phyloP scores from a whole-genome alignment of 495 filamentous ascomycete species.

The Oidiodendron maius region DNA sequence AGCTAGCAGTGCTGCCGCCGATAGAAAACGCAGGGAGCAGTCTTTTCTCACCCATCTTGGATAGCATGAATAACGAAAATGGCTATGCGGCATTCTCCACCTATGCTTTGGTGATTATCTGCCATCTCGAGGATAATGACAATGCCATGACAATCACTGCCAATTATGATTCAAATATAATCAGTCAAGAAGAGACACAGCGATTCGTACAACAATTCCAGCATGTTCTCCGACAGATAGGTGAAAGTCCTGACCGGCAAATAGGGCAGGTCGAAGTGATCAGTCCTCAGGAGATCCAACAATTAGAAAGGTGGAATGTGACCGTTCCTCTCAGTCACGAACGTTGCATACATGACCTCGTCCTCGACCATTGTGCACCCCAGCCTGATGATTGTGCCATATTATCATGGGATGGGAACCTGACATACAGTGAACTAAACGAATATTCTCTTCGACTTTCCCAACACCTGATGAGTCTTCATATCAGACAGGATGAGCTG shows the following conservation, averaged over 20 bases:
- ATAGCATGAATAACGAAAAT: neutral
- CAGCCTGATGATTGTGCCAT: conserved; percentile 17
- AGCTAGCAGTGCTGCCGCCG: conserved; percentile 7
- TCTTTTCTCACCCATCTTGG: neutral
- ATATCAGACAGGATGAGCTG: neutral
- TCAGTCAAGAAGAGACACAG: neutral
- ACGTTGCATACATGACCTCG: neutral
- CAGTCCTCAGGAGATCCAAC: no score
- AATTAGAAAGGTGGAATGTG: no score
- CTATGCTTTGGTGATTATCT: neutral
- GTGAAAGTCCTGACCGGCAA: neutral
- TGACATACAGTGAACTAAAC: conserved; percentile 25
- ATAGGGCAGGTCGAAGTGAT: neutral
- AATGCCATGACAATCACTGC: neutral
- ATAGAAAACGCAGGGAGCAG: neutral
- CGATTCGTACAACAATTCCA: neutral
- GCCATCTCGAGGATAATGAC: neutral
- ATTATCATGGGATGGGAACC: conserved; percentile 39
- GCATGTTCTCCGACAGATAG: neutral
- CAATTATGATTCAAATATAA: neutral
- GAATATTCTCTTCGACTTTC: conserved; percentile 7
- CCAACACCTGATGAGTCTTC: neutral
- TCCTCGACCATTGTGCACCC: neutral
- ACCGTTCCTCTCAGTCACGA: neutral
- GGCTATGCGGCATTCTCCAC: neutral